Percentiles rank a stretch among this genome's conserved stretches.
These are phyloP conservation scores for Elsinoe ampelina DNA, from an alignment of 2,329 filamentous ascomycete species.

Conservation along the genomic window DNA sequence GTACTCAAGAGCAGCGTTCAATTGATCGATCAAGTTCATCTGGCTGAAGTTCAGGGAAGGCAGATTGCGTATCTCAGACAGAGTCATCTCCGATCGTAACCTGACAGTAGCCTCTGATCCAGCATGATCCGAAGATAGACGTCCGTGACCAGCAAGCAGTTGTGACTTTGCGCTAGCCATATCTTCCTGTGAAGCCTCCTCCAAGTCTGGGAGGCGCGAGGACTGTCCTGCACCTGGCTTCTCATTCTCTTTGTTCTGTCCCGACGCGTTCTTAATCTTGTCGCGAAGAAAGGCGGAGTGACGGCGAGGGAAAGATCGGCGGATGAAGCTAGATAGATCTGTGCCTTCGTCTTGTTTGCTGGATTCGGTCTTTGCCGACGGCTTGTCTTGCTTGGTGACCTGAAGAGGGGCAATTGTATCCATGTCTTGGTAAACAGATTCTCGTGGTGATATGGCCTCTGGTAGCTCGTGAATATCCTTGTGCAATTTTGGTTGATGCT, in stretches of 20 bases:
- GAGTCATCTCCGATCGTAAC: constrained; percentile 17
- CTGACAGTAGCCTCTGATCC: constrained; percentile 17
- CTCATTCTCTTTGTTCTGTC: constrained; percentile 5
- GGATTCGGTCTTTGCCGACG: background rate
- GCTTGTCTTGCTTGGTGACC: constrained; percentile 23
- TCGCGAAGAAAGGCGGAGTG: constrained; percentile 14
- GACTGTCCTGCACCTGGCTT: constrained; percentile 13
- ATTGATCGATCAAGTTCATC: constrained; percentile 36
- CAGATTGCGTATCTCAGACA: constrained; percentile 32
- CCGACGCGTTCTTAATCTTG: constrained; percentile 5
- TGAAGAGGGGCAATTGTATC: constrained; percentile 28
- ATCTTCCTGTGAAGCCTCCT: constrained; percentile 41
- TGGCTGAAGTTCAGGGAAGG: constrained; percentile 42
- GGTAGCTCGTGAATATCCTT: constrained; percentile 14
- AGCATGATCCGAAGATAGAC: background rate
- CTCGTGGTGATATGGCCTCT: constrained; percentile 9
- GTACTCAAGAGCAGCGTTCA: constrained; percentile 36
- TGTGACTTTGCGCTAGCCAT: constrained; percentile 27
- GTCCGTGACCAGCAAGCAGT: constrained; percentile 15
- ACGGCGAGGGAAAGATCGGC: constrained; percentile 17
- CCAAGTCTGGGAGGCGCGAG: constrained; percentile 34
- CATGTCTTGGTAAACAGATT: constrained; percentile 13
- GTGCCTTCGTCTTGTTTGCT: constrained; percentile 6
- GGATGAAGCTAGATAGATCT: constrained; percentile 18
- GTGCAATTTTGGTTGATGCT: constrained; percentile 16